Conservation (phyloP, 2,329 filamentous ascomycete species). For the Metarhizium humberi region DNA sequence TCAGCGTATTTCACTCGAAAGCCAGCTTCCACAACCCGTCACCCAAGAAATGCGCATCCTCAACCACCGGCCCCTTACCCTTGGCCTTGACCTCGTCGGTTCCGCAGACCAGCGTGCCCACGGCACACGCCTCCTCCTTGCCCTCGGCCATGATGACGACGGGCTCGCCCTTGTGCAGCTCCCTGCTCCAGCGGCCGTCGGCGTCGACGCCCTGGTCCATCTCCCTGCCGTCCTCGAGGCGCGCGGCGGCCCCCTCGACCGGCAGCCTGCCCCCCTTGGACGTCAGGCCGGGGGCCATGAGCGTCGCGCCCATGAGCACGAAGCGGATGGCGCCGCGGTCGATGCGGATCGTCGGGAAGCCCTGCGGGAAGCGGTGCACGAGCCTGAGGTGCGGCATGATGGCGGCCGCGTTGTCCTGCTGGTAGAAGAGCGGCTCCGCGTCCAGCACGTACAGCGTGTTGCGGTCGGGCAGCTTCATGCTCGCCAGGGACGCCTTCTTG, state of each 20-base stretch:
- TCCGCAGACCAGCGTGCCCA: slow-evolving; percentile 73
- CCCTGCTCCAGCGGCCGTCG: slow-evolving; percentile 50
- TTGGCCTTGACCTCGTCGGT: slow-evolving; percentile 90
- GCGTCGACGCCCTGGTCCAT: slow-evolving; percentile 32
- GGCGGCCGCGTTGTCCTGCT: slow-evolving; percentile 60
- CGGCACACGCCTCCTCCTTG: slow-evolving; percentile 82
- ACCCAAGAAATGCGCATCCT: slow-evolving; percentile 86
- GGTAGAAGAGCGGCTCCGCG: slow-evolving; percentile 77
- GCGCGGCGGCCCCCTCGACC: slow-evolving; percentile 28
- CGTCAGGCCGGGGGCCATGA: slow-evolving; percentile 94
- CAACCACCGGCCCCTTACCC: slow-evolving; percentile 89
- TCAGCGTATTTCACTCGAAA: slow-evolving; percentile 28
- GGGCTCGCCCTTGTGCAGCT: slow-evolving; percentile 70
- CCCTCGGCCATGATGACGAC: slow-evolving; percentile 90
- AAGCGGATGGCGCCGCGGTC: slow-evolving; percentile 96
- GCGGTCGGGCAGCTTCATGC: slow-evolving; percentile 88
- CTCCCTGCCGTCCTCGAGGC: slow-evolving; percentile 30
- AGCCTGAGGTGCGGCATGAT: slow-evolving; percentile 82
- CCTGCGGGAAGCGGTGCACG: slow-evolving; percentile 80
- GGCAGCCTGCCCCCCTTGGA: slow-evolving; percentile 74
- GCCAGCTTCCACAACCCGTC: slow-evolving; percentile 82
- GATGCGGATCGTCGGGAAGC: slow-evolving; percentile 78
- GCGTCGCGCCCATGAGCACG: slow-evolving; percentile 82
- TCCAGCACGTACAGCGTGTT: slow-evolving; percentile 81
- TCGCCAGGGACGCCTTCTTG: slow-evolving; percentile 84